A percentile compares a stretch with the other conserved stretches of the same genome.
Conservation (phyloP, 2,329 filamentous ascomycete genomes). For the Hypoxylon sp. region DNA sequence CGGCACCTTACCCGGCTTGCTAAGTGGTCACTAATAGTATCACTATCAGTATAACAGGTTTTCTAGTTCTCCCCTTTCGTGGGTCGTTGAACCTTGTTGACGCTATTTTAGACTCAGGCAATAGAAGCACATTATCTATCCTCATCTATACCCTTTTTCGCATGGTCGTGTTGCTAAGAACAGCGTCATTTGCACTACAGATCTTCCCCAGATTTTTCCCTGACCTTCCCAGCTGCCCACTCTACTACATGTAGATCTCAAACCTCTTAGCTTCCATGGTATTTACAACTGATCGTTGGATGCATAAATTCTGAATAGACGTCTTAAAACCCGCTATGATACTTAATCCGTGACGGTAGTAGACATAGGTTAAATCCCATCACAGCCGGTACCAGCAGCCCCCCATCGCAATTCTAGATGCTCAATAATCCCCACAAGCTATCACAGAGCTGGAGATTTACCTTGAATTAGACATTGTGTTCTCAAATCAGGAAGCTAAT, state of each 20-base stretch:
- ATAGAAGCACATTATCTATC: conserved; percentile 19
- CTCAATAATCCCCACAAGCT: background rate
- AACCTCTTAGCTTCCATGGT: background rate
- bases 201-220: conserved; percentile 4
- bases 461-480: background rate
- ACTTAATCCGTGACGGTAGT: background rate
- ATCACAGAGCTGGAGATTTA: background rate
- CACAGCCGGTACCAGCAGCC: background rate
- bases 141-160: conserved; percentile 11
- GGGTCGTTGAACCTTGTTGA: background rate
- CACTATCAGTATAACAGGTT: conserved; percentile 1
- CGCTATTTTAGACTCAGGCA: conserved; percentile 14
- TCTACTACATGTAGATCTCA: background rate
- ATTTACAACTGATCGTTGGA: background rate
- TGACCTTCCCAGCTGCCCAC: background rate
- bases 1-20: too few species aligned
- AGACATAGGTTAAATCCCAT: background rate
- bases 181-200: conserved; percentile 12
- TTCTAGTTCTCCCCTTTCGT: conserved; percentile 2
- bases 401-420: background rate
- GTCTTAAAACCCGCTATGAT: background rate
- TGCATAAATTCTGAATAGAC: background rate
- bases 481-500: conserved; percentile 2
- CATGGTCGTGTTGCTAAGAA: conserved; percentile 11
- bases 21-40: too few species aligned